Percentiles rank a stretch among this genome's conserved stretches.
Evolutionary conservation across 306 rosid genomes (phyloP).

Genomic region (Castanea sativa): DNA sequence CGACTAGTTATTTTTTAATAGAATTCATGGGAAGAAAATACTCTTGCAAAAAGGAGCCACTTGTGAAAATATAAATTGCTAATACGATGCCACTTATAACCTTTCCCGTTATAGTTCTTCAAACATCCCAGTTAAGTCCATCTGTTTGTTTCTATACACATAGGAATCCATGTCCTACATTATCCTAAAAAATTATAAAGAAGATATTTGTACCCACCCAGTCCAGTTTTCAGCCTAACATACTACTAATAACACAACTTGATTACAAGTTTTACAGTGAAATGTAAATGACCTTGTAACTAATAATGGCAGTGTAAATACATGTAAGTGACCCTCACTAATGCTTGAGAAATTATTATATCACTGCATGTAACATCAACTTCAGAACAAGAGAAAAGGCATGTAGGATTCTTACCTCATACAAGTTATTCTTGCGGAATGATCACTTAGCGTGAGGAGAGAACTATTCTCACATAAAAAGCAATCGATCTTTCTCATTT

Average conservation of each 20-base stretch:
- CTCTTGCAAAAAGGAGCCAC: neutral
- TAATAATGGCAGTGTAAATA: neutral
- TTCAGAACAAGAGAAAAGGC: neutral
- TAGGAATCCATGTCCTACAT: too few relatives aligned
- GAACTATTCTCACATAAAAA: slow-evolving; percentile 10
- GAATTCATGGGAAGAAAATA: neutral
- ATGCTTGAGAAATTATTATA: neutral
- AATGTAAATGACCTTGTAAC: neutral
- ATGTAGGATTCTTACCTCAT: slow-evolving; percentile 54
- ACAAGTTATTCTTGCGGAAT: slow-evolving; percentile 72
- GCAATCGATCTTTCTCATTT: slow-evolving; percentile 26
- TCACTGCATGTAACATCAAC: neutral
- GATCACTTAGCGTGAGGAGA: slow-evolving; percentile 31
- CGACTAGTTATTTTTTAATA: neutral
- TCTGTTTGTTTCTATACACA: too few relatives aligned
- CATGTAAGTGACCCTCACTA: neutral
- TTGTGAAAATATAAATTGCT: neutral
- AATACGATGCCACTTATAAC: too few relatives aligned
- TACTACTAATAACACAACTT: neutral
- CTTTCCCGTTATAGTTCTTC: too few relatives aligned
- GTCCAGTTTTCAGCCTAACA: too few relatives aligned
- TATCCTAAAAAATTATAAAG: too few relatives aligned
- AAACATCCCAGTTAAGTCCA: too few relatives aligned
- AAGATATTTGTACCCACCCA: too few relatives aligned
- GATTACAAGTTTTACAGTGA: neutral